Percentiles rank a stretch among this genome's conserved stretches.
Conservation (phyloP, 345 rosid genomes). For the Angophora floribunda region DNA sequence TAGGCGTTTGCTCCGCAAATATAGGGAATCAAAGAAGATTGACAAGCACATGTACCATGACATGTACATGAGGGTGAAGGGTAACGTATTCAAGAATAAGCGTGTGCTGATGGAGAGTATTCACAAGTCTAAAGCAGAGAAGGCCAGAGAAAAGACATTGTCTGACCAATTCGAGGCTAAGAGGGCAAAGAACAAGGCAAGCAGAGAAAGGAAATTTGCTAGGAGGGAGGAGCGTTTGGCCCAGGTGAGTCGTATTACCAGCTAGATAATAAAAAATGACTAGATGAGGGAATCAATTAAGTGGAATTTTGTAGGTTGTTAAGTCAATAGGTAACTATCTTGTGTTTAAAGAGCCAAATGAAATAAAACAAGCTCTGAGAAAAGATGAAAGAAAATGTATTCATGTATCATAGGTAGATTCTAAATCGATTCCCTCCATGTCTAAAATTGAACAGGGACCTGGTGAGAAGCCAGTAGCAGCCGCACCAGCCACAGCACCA, state of each 20-base stretch:
- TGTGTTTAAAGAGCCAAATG: background rate
- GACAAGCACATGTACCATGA: constrained; percentile 89
- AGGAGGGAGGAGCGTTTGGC: constrained; percentile 46
- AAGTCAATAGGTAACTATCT: background rate
- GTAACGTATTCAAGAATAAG: constrained; percentile 83
- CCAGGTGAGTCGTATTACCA: constrained; percentile 13
- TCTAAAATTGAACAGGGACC: constrained; percentile 1
- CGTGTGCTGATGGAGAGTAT: constrained; percentile 75
- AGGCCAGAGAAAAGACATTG: constrained; percentile 47
- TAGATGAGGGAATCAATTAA: background rate
- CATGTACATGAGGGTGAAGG: constrained; percentile 82
- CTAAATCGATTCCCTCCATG: background rate
- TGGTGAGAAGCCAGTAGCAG: background rate
- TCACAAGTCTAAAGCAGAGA: constrained; percentile 52
- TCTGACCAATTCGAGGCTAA: constrained; percentile 49
- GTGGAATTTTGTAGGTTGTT: background rate
- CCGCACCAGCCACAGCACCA: background rate
- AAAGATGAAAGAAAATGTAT: background rate
- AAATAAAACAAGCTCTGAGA: background rate
- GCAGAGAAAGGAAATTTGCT: constrained; percentile 43
- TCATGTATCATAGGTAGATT: background rate
- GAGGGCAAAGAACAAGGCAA: constrained; percentile 54
- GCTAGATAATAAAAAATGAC: background rate
- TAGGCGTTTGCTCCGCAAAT: constrained; percentile 45
- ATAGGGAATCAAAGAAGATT: constrained; percentile 71